Percentiles rank a stretch among this genome's conserved stretches.
These are phyloP conservation scores for Mycena albidolilacea DNA, from an alignment of 768 basidiomycete species.

Conservation along the genomic window DNA sequence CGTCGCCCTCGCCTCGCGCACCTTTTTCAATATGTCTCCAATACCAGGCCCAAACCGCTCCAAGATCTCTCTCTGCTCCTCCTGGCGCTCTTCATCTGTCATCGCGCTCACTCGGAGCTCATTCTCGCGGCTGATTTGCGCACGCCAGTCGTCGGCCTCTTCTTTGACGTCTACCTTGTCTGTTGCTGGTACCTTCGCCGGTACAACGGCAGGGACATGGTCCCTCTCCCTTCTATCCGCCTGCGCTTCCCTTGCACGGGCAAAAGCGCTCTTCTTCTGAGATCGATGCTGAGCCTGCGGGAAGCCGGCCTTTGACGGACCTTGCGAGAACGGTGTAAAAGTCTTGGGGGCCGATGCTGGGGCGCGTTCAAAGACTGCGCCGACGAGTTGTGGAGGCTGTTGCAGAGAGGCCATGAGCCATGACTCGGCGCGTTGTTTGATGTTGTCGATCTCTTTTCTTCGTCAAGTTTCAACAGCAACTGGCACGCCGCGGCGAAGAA, in stretches of 20 bases:
- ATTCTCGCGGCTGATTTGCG: constrained; percentile 78
- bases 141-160: constrained; percentile 61
- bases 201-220: constrained; percentile 49
- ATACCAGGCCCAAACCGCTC: constrained; percentile 81
- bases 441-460: no score
- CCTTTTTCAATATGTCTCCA: constrained; percentile 71
- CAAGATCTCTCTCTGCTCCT: constrained; percentile 75
- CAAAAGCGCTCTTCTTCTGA: constrained; percentile 69
- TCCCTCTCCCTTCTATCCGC: constrained; percentile 28
- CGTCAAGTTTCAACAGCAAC: no score
- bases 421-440: neutral
- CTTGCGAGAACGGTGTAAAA: constrained; percentile 17
- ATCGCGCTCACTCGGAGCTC: constrained; percentile 72
- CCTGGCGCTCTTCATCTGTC: constrained; percentile 78
- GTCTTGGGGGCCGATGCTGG: constrained; percentile 47
- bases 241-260: constrained; percentile 59
- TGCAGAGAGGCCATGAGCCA: constrained; percentile 9
- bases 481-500: no score
- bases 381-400: constrained; percentile 48
- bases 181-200: constrained; percentile 18
- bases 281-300: constrained; percentile 76
- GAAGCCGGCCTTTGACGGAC: constrained; percentile 64
- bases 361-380: constrained; percentile 66
- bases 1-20: constrained; percentile 64
- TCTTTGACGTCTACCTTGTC: constrained; percentile 24